Conservation (phyloP, 2,329 filamentous ascomycete species). For the Mollisia scopiformis region DNA sequence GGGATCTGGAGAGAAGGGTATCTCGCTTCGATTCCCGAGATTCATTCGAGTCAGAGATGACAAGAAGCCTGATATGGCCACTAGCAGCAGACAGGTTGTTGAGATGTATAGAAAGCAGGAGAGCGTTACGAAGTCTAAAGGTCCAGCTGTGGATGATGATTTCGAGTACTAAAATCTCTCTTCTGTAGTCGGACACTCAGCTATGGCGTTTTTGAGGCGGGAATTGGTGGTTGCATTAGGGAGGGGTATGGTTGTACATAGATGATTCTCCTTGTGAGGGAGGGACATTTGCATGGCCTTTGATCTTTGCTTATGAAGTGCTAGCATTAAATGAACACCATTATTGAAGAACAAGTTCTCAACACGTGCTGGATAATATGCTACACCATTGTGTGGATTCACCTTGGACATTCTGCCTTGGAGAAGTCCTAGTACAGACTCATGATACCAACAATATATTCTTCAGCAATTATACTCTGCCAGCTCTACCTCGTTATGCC, state of each 20-base stretch:
- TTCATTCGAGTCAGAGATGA: constrained; percentile 93
- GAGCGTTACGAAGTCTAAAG: constrained; percentile 79
- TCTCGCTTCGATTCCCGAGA: constrained; percentile 87
- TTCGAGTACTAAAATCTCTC: constrained; percentile 78
- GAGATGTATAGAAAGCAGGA: constrained; percentile 98
- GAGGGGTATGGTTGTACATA: not conserved
- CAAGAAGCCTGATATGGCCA: constrained; percentile 93
- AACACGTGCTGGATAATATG: too few species aligned
- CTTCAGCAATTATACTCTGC: too few species aligned
- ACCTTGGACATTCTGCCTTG: not conserved
- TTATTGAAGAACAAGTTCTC: not conserved
- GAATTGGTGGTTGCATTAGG: not conserved
- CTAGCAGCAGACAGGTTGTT: constrained; percentile 80
- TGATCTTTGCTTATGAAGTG: not conserved
- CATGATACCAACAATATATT: not conserved
- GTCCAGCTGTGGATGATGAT: constrained; percentile 88
- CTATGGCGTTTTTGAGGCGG: not conserved
- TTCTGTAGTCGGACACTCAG: not conserved
- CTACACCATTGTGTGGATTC: not conserved
- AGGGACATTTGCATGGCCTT: not conserved
- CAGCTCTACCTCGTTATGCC: not conserved
- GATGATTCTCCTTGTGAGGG: not conserved
- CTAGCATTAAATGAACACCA: not conserved
- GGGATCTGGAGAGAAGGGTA: constrained; percentile 71
- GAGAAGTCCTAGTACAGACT: not conserved